A percentile compares a stretch with the other conserved stretches of the same genome.
Conservation (phyloP, 2,329 filamentous ascomycete species). For the Beauveria varroae region DNA sequence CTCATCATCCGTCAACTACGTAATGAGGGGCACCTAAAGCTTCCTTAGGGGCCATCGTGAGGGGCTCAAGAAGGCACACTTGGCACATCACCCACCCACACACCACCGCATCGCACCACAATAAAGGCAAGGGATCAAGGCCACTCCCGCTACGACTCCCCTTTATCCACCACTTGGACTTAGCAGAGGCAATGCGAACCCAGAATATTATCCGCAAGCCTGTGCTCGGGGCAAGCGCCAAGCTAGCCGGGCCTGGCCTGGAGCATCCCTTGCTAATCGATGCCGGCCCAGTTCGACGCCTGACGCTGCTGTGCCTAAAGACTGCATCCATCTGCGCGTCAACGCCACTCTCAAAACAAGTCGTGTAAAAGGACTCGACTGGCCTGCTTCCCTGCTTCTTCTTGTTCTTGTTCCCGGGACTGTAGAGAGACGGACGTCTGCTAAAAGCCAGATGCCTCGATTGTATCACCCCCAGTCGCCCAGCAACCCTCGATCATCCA, state of each 20-base stretch:
- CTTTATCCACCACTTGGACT: neutral
- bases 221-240: neutral
- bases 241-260: neutral
- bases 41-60: neutral
- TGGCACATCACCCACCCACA: neutral
- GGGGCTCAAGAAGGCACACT: neutral
- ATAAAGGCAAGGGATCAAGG: neutral
- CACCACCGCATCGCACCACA: neutral
- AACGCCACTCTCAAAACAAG: neutral
- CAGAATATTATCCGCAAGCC: neutral
- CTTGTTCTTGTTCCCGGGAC: neutral
- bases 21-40: constrained; percentile 1
- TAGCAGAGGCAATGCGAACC: neutral
- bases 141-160: neutral
- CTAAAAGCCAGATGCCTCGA: neutral
- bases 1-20: neutral
- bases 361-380: constrained; percentile 6
- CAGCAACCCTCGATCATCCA: neutral
- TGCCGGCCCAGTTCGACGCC: neutral
- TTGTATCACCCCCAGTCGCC: neutral
- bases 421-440: neutral
- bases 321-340: neutral
- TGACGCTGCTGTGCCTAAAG: constrained; percentile 2
- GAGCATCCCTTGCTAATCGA: neutral
- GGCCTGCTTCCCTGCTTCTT: neutral